Conservation (phyloP, 2,329 filamentous ascomycete species). For the Aspergillus viridinutans region DNA sequence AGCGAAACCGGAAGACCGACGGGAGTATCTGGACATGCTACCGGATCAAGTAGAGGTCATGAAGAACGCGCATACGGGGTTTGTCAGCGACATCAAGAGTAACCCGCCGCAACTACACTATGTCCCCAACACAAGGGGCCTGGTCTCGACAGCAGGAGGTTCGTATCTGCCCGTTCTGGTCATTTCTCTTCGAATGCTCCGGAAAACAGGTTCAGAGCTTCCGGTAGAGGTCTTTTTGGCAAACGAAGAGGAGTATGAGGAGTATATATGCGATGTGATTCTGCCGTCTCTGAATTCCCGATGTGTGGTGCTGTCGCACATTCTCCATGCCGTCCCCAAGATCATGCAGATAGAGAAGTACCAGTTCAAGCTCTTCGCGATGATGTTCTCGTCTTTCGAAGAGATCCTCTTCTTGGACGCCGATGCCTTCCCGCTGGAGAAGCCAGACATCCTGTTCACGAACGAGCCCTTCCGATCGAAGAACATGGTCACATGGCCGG, state of each 20-base stretch:
- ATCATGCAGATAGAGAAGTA: conserved; percentile 38
- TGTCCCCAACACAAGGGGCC: conserved; percentile 33
- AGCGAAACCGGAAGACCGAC: conserved; percentile 23
- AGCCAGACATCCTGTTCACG: conserved; percentile 41
- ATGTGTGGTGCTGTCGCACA: conserved; percentile 44
- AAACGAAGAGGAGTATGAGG: conserved; percentile 39
- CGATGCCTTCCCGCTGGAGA: conserved; percentile 43
- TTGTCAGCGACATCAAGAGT: conserved; percentile 27
- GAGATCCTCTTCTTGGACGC: conserved; percentile 48
- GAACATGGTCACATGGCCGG: conserved; percentile 46
- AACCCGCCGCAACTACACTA: conserved; percentile 31
- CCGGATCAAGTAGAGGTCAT: conserved; percentile 28
- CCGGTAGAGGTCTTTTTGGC: conserved; percentile 47
- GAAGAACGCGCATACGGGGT: conserved; percentile 31
- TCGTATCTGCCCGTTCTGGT: conserved; percentile 42
- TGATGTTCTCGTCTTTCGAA: conserved; percentile 49
- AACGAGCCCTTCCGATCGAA: conserved; percentile 39
- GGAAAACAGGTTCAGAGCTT: conserved; percentile 39
- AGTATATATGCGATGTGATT: conserved; percentile 41
- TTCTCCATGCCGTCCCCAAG: conserved; percentile 30
- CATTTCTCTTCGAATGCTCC: conserved; percentile 44
- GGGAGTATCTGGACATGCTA: conserved; percentile 28
- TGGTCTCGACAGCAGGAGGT: conserved; percentile 46
- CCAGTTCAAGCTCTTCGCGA: conserved; percentile 47
- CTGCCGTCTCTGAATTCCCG: conserved; percentile 40